A percentile compares a stretch with the other conserved stretches of the same genome.
Evolutionary conservation across 2,329 filamentous ascomycete genomes (phyloP).

Genomic region (Arthroderma uncinatum): DNA sequence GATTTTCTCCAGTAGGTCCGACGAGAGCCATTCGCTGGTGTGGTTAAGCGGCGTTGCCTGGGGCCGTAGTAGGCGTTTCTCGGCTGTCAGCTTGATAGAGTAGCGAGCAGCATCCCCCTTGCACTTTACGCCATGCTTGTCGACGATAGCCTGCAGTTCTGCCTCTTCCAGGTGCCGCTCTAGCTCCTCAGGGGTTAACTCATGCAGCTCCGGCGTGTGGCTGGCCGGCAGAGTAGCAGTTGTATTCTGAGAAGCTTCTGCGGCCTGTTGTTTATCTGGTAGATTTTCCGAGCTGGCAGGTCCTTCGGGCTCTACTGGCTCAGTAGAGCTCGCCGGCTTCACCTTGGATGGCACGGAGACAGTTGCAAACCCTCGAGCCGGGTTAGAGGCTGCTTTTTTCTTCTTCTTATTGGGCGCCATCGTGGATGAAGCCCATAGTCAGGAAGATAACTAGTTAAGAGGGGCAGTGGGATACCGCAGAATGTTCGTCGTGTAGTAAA

Average conservation of each 20-base stretch:
- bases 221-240: not conserved
- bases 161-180: slow-evolving; percentile 80
- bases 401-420: slow-evolving; percentile 39
- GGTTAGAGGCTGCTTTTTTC: slow-evolving; percentile 79
- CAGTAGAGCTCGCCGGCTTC: slow-evolving; percentile 40
- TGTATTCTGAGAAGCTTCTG: slow-evolving; percentile 15
- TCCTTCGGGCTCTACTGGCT: slow-evolving; percentile 4
- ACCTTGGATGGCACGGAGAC: slow-evolving; percentile 80
- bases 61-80: slow-evolving; percentile 66
- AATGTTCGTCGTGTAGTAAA: not conserved
- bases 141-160: slow-evolving; percentile 78
- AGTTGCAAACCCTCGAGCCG: slow-evolving; percentile 84
- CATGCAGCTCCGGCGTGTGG: slow-evolving; percentile 15
- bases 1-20: slow-evolving; percentile 66
- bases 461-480: not conserved
- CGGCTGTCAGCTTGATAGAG: slow-evolving; percentile 66
- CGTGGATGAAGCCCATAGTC: not conserved
- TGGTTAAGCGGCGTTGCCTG: slow-evolving; percentile 61
- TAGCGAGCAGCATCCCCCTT: slow-evolving; percentile 70
- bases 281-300: not conserved
- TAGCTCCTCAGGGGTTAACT: slow-evolving; percentile 68
- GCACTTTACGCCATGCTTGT: slow-evolving; percentile 69
- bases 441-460: not conserved
- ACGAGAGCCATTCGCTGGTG: slow-evolving; percentile 66
- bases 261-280: not conserved